Evolutionary conservation across 2,329 filamentous ascomycete species (phyloP), one percentile per base, ranked within the genome.

Genomic region (Fusarium continuum): DNA sequence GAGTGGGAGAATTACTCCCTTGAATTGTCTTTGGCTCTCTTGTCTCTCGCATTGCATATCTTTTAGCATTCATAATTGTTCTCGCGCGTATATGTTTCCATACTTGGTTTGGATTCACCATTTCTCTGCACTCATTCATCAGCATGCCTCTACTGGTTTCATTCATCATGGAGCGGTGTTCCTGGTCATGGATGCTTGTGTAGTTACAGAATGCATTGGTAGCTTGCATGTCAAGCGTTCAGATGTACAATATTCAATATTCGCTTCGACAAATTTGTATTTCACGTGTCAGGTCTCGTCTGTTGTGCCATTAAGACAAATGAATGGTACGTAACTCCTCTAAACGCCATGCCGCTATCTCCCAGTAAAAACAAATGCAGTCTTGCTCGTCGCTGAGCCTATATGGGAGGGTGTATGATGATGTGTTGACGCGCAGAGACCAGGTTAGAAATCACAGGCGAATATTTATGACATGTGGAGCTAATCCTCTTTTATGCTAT

Each of bases 141-240:
- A 44, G 38, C 49, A 23, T 56, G 19, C 40, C 26, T 44, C 34
- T 44, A 45, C 40, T 47, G 19, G 43, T 45, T 38, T 57, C 34
- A 34, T 55, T 55, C 35, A 39, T 61, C 44, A 61, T 52, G 58
- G 49, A 43, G 31, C 17, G 55, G 61, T 57, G 61, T 57, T 65
- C 46, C 36, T 36, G 50, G 23, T 49, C 14, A 25, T 48, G 45
- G 43, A 44, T 51, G 23, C 41, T 32, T 44, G 22, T 56, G 43
- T 26, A 44, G 25, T 44, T 46, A 46, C 44, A 44, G 25, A 50
- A 39, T 56, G 50, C 49, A 44, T 61, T 34, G 32, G n/a, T 41
- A 25, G 41, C 23, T 39, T 55, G 26, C 44, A 61, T 36, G n/a
- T 46, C 28, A 29, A 64, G 43, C 17, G 36, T 49, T 55, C 20